Percentiles rank a stretch among this genome's conserved stretches.
Conservation (phyloP, 306 rosid genomes). For the Cercis canadensis region DNA sequence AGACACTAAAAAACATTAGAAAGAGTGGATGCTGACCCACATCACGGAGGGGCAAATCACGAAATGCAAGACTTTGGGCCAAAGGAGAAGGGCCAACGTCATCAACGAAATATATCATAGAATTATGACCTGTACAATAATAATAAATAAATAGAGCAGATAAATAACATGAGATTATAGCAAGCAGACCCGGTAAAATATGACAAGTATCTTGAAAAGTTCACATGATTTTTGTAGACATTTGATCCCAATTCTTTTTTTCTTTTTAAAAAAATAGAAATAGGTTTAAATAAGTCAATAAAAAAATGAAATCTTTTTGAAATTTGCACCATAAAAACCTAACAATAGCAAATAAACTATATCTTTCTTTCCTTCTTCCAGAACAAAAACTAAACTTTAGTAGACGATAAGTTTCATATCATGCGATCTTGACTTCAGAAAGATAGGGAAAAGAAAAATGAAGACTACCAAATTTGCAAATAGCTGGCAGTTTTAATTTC, state of each 20-base stretch:
- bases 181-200: constrained; percentile 21
- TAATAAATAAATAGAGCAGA: constrained; percentile 34
- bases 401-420: neutral
- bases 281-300: neutral
- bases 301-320: constrained; percentile 7
- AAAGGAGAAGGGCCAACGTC: constrained; percentile 94
- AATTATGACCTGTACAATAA: constrained; percentile 80
- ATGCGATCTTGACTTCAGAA: constrained; percentile 18
- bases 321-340: neutral
- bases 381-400: constrained; percentile 28
- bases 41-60: constrained; percentile 98
- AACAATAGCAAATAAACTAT: neutral
- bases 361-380: constrained; percentile 14
- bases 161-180: constrained; percentile 20
- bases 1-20: constrained; percentile 39
- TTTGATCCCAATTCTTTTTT: neutral
- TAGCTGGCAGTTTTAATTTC: constrained; percentile 28
- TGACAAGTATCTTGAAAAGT: constrained; percentile 8
- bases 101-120: constrained; percentile 91
- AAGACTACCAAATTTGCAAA: constrained; percentile 6
- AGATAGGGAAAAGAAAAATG: constrained; percentile 1
- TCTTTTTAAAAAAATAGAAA: neutral
- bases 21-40: constrained; percentile 99
- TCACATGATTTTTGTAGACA: constrained; percentile 5
- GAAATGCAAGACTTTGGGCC: constrained; percentile 87